Percentiles rank a stretch among this genome's conserved stretches.
These are phyloP conservation scores for Diutina mesorugosa DNA, from an alignment of 1,139 yeast genomes.

Conservation along the genomic window DNA sequence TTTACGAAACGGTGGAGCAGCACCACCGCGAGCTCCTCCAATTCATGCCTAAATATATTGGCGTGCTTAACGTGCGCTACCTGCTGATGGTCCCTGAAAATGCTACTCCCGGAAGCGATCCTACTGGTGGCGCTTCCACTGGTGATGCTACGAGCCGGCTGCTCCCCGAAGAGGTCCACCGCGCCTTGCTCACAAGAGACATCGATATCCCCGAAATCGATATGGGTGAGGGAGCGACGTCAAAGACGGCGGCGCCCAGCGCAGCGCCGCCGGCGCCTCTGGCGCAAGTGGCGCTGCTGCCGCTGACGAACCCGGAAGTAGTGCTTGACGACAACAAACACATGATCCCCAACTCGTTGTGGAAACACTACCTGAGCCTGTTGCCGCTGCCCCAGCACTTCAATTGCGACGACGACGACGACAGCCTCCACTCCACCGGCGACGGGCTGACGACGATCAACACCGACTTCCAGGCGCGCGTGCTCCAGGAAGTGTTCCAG, in stretches of 20 bases:
- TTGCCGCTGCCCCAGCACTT: conserved; percentile 26
- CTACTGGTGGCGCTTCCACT: not conserved
- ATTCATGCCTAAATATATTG: conserved; percentile 90
- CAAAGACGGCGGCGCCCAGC: not conserved
- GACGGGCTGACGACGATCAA: conserved; percentile 24
- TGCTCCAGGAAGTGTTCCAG: conserved; percentile 24
- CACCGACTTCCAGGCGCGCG: conserved; percentile 26
- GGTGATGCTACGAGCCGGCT: not conserved
- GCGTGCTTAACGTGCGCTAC: conserved; percentile 85
- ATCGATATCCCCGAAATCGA: not conserved
- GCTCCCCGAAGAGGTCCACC: not conserved
- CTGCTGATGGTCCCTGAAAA: conserved; percentile 26
- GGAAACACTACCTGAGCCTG: conserved; percentile 49
- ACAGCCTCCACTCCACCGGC: conserved; percentile 4
- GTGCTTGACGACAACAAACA: conserved; percentile 80
- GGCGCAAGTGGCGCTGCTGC: conserved; percentile 3
- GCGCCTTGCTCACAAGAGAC: not conserved
- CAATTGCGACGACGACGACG: conserved; percentile 1
- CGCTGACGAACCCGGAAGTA: conserved; percentile 52
- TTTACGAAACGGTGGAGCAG: conserved; percentile 82
- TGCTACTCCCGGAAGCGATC: not conserved
- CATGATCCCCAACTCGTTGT: conserved; percentile 69
- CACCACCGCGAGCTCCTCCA: conserved; percentile 62
- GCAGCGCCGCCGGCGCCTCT: conserved; percentile 1
- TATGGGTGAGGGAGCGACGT: not conserved